Evolutionary conservation across 306 rosid species (phyloP), one percentile per base, ranked within the genome.

Genomic region (Purshia tridentata): DNA sequence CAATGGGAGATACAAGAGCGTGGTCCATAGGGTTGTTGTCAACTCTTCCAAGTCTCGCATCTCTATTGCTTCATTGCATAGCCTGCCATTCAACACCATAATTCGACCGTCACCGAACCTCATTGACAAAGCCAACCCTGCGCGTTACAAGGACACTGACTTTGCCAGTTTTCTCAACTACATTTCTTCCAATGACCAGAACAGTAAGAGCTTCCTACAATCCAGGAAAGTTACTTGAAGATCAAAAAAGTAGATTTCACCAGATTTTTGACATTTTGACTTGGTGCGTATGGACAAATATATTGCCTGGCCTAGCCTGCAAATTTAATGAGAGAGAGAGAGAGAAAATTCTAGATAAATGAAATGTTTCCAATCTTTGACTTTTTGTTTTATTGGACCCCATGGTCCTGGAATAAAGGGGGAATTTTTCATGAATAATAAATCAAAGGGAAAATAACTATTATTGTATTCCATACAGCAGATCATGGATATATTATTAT

Each of bases 1-100:
- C 61, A 76, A 81, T 60, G 81, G 78, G 9, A 72, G 50, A 47
- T 72, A 76, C 78, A 65, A 56, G 75, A 81, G 84, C 45, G 76
- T 76, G 12, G 39, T 71, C 4, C 84, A 76, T 13, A 76, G 84
- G 63, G 84, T 77, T 8, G 14, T 63, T 1, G 76, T 76, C 41
- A 67, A 76, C 58, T 55, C 78, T 5, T 15, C 45, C 12, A 81
- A 57, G 23, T 49, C 81, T 19, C 65, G 81, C 52, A 53, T 81
- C 16, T 81, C 84, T 9, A 55, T 76, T 22, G 84, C 81, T 22
- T 62, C 76, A 0, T 46, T 77, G 55, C 81, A 77, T n/a, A 77
- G 81, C 49, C n/a, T 77, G 9, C 66, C 76, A 8, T 77, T 70
- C 58, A 20, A 52, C 40, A 23, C 40, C 72, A 39, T 19, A 4